Evolutionary conservation across 148 eudicot genomes (phyloP).

Genomic region (Oxyria digyna): DNA sequence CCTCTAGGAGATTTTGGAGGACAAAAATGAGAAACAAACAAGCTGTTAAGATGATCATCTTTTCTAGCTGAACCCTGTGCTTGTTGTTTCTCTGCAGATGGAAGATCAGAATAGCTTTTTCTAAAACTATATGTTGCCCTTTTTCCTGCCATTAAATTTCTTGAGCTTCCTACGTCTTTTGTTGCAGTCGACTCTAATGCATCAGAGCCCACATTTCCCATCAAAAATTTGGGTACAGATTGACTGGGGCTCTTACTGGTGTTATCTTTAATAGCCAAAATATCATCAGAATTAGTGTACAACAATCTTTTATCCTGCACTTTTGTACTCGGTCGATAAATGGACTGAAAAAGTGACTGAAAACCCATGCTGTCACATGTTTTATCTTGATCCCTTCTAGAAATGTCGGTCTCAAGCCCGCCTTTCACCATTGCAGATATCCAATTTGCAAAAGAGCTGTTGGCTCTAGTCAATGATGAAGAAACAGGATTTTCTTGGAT

Average conservation of each 20-base stretch:
- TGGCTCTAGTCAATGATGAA: slow-evolving; percentile 12
- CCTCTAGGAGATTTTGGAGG: slow-evolving; percentile 15
- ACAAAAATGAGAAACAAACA: slow-evolving; percentile 41
- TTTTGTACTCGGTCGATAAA: slow-evolving; percentile 20
- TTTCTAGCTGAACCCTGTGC: slow-evolving; percentile 1
- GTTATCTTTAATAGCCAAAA: slow-evolving; percentile 4
- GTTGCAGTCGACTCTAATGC: neutral
- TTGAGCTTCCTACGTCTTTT: neutral
- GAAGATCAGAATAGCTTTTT: slow-evolving; percentile 3
- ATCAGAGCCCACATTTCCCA: neutral
- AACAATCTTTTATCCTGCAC: neutral
- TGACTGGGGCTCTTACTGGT: slow-evolving; percentile 7
- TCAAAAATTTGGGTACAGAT: neutral
- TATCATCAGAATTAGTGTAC: neutral
- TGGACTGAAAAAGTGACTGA: slow-evolving; percentile 33
- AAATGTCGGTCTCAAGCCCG: neutral
- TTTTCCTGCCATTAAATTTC: too few relatives aligned
- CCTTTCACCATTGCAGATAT: slow-evolving; percentile 65
- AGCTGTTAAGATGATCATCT: slow-evolving; percentile 18
- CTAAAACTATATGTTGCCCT: neutral
- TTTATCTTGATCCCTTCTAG: slow-evolving; percentile 9
- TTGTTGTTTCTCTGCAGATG: slow-evolving; percentile 13
- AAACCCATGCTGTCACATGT: slow-evolving; percentile 27
- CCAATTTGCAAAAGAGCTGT: slow-evolving; percentile 64
- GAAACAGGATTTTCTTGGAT: slow-evolving; percentile 17